Conservation (phyloP, 169 alveolate genomes). For the Theileria orientalis region DNA sequence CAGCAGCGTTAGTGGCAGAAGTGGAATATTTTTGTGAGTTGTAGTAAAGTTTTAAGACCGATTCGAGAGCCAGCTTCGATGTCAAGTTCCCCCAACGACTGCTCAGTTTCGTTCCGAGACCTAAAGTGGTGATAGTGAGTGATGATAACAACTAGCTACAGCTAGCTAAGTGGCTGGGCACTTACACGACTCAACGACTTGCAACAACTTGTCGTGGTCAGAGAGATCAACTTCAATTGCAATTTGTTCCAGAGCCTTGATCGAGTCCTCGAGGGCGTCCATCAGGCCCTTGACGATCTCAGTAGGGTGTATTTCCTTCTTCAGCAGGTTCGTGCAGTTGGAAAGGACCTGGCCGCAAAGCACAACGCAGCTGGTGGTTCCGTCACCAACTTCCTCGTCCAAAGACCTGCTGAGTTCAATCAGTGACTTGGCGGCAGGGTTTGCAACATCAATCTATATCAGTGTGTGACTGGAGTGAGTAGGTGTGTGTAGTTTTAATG, state of each 20-base stretch:
- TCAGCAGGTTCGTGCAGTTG: slow-evolving; percentile 92
- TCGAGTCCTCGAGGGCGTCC: slow-evolving; percentile 91
- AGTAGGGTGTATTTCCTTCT: slow-evolving; percentile 93
- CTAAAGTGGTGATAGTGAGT: neutral
- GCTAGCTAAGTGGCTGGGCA: slow-evolving; percentile 88
- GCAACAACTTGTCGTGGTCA: slow-evolving; percentile 80
- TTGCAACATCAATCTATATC: slow-evolving; percentile 91
- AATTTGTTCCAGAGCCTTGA: slow-evolving; percentile 83
- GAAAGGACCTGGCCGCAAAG: slow-evolving; percentile 95
- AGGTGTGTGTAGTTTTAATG: neutral
- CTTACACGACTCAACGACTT: slow-evolving; percentile 78
- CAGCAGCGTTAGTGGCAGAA: slow-evolving; percentile 82
- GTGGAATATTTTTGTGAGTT: neutral
- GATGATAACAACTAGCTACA: slow-evolving; percentile 60
- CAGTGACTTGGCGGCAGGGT: slow-evolving; percentile 98
- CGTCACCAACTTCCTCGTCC: slow-evolving; percentile 99
- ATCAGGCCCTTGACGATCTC: slow-evolving; percentile 91
- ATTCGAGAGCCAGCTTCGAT: slow-evolving; percentile 91
- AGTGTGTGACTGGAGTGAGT: neutral
- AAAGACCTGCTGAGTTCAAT: slow-evolving; percentile 95
- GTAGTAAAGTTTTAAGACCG: slow-evolving; percentile 85
- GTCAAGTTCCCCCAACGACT: slow-evolving; percentile 93
- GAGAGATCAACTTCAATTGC: slow-evolving; percentile 85
- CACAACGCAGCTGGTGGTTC: slow-evolving; percentile 96
- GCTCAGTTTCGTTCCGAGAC: slow-evolving; percentile 91